Conservation (phyloP, 768 basidiomycete genomes). For the Scleroderma bovista region DNA sequence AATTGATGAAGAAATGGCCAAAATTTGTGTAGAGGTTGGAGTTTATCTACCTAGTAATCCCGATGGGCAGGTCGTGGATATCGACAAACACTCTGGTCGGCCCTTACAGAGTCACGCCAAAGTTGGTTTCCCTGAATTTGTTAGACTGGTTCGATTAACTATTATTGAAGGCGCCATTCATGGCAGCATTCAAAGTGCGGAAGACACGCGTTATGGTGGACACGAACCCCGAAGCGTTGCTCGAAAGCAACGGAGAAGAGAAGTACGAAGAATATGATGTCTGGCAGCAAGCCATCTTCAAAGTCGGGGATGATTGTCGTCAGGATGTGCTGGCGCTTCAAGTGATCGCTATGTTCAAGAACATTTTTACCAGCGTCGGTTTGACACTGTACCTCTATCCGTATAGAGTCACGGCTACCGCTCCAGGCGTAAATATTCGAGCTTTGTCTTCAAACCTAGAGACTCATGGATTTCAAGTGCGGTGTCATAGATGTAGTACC, state of each 20-base stretch:
- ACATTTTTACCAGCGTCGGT: slow-evolving; percentile 86
- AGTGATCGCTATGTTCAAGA: slow-evolving; percentile 99
- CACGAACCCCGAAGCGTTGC: slow-evolving; percentile 67
- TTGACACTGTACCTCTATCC: slow-evolving; percentile 90
- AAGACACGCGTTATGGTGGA: slow-evolving; percentile 71
- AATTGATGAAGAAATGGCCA: slow-evolving; percentile 99
- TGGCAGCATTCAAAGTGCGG: slow-evolving; percentile 99
- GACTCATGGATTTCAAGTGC: slow-evolving; percentile 52
- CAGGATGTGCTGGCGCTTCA: slow-evolving; percentile 98
- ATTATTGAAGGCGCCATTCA: slow-evolving; percentile 84
- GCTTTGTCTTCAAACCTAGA: background rate
- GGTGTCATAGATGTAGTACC: slow-evolving; percentile 99
- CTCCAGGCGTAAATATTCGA: slow-evolving; percentile 70
- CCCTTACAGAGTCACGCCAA: slow-evolving; percentile 98
- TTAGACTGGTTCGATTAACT: background rate
- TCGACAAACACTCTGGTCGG: slow-evolving; percentile 93
- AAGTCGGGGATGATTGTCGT: slow-evolving; percentile 98
- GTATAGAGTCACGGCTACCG: slow-evolving; percentile 95
- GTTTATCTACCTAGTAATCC: slow-evolving; percentile 98
- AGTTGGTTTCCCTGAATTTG: slow-evolving; percentile 35
- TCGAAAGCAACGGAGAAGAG: slow-evolving; percentile 56
- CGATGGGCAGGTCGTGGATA: slow-evolving; percentile 93
- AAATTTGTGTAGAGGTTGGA: slow-evolving; percentile 87
- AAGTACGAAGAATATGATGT: slow-evolving; percentile 71
- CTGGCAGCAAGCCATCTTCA: slow-evolving; percentile 99